Percentiles rank a stretch among this genome's conserved stretches.
These are phyloP conservation scores for Nymphaea colorata DNA, from an alignment of 164 flowering plant species.

Conservation along the genomic window DNA sequence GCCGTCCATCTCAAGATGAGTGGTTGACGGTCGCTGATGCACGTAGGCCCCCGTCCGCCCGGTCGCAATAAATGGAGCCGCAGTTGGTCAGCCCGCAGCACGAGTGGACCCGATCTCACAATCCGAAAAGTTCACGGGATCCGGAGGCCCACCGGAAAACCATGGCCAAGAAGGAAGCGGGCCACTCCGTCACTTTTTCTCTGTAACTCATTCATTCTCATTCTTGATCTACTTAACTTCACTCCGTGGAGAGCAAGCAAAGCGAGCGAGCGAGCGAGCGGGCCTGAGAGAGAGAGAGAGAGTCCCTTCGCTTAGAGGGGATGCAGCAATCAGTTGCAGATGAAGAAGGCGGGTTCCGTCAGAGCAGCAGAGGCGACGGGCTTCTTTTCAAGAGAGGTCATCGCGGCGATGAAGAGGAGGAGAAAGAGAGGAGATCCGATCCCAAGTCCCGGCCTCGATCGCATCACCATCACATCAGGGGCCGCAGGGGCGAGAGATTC, in stretches of 20 bases:
- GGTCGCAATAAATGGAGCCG: not conserved
- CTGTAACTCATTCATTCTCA: not conserved
- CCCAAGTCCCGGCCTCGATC: conserved; percentile 29
- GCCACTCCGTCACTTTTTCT: not conserved
- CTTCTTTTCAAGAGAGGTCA: not conserved
- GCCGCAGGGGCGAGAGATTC: not conserved
- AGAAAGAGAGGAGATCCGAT: conserved; percentile 16
- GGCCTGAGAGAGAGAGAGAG: too few relatives aligned
- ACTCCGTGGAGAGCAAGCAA: not conserved
- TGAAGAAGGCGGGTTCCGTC: conserved; percentile 10
- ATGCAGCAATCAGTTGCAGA: conserved; percentile 4
- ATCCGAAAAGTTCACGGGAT: too few relatives aligned
- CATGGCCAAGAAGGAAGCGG: not conserved
- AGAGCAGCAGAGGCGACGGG: conserved; percentile 4
- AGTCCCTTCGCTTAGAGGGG: not conserved
- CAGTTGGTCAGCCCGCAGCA: not conserved
- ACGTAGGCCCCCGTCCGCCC: not conserved
- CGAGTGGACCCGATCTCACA: too few relatives aligned
- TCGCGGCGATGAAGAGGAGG: not conserved
- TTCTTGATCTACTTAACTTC: not conserved
- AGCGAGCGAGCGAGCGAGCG: too few relatives aligned
- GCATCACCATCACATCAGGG: conserved; percentile 16
- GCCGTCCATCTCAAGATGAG: not conserved
- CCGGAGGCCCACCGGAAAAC: not conserved
- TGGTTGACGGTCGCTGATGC: not conserved